A percentile compares a stretch with the other conserved stretches of the same genome.
Evolutionary conservation across 441 rosid genomes (phyloP).

Genomic region (Hura crepitans): DNA sequence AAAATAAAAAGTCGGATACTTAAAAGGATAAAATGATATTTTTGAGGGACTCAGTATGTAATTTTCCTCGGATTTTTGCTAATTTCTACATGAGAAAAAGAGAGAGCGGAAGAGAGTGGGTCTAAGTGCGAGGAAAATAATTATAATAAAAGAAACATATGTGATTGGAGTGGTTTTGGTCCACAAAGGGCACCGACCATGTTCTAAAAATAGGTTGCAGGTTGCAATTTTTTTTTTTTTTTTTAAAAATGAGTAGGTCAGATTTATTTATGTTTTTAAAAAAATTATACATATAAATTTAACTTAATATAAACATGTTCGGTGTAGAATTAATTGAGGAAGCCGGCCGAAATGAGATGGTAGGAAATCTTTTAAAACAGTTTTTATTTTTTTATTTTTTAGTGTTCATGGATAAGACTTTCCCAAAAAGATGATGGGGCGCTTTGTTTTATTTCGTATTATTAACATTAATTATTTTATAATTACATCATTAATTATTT

Average conservation of each 20-base stretch:
- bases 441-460: constrained; percentile 13
- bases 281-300: not conserved
- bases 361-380: too few relatives aligned
- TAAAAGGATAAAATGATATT: too few relatives aligned
- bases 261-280: constrained; percentile 4
- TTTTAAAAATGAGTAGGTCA: constrained; percentile 24
- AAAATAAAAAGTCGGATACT: too few relatives aligned
- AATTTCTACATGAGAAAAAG: not conserved
- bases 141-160: constrained; percentile 6
- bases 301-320: constrained; percentile 2
- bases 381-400: too few relatives aligned
- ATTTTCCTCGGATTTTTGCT: not conserved
- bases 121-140: not conserved
- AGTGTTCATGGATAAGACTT: too few relatives aligned
- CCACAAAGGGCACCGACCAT: constrained; percentile 53
- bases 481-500: not conserved
- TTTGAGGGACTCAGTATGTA: too few relatives aligned
- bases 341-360: constrained; percentile 11
- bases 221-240: not conserved
- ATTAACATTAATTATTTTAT: not conserved
- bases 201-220: not conserved
- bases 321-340: constrained; percentile 7
- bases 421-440: constrained; percentile 1
- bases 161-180: constrained; percentile 19
- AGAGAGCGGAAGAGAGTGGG: not conserved